These are phyloP conservation scores for Yarrowia bubula DNA, from an alignment of 805 yeast genomes.

Conservation along the genomic window DNA sequence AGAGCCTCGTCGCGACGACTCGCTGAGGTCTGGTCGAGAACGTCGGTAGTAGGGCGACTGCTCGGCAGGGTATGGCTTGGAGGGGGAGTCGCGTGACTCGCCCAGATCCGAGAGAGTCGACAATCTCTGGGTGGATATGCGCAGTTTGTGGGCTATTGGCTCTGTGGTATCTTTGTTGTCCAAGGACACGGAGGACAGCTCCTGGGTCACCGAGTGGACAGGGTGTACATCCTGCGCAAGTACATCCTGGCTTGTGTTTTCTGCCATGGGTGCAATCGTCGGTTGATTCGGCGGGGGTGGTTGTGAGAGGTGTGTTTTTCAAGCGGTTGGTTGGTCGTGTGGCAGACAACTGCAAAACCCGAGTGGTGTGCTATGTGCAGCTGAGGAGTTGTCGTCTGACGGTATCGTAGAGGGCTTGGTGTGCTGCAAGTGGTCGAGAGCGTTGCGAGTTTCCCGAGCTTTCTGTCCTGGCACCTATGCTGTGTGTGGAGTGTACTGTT, in stretches of 20 bases:
- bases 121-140: slow-evolving; percentile 22
- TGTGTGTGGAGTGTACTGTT: slow-evolving; percentile 4
- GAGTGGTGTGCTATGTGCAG: background rate
- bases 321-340: background rate
- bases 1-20: slow-evolving; percentile 19
- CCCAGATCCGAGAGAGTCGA: slow-evolving; percentile 19
- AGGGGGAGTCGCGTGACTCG: slow-evolving; percentile 20
- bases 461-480: background rate
- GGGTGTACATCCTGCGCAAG: slow-evolving; percentile 15
- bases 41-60: slow-evolving; percentile 16
- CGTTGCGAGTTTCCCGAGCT: background rate
- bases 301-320: background rate
- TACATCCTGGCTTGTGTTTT: background rate
- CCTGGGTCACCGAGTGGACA: slow-evolving; percentile 8
- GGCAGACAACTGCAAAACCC: slow-evolving; percentile 1
- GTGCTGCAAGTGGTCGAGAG: background rate
- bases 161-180: slow-evolving; percentile 19
- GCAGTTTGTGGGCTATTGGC: slow-evolving; percentile 23
- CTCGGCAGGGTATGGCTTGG: slow-evolving; percentile 21
- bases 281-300: background rate
- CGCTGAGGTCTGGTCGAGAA: slow-evolving; percentile 13
- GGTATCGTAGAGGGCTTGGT: background rate
- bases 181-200: background rate
- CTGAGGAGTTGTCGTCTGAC: background rate
- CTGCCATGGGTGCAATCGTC: background rate